Percentiles rank a stretch among this genome's conserved stretches.
Evolutionary conservation across 352 stramenopile genomes (phyloP).

Genomic region (Globisporangium nagaii): DNA sequence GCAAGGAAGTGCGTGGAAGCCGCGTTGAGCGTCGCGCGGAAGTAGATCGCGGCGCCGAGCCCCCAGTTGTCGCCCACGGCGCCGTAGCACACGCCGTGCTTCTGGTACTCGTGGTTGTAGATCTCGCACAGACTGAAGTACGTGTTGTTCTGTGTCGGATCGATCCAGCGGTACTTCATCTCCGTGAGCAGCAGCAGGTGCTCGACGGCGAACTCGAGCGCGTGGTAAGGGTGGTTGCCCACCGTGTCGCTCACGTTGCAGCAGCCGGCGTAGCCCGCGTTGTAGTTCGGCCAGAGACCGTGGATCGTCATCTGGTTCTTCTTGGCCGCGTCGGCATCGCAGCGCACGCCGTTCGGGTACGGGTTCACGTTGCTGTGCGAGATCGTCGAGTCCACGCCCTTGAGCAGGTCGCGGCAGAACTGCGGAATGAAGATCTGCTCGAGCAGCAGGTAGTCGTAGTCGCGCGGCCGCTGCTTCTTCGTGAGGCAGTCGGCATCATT

Average conservation of each 20-base stretch:
- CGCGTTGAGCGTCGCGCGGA: constrained; percentile 49
- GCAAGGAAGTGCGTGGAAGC: constrained; percentile 27
- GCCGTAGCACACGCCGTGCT: constrained; percentile 75
- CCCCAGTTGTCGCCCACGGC: constrained; percentile 44
- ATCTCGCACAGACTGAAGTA: constrained; percentile 71
- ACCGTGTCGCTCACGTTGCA: constrained; percentile 54
- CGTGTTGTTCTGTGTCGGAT: constrained; percentile 41
- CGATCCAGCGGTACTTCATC: constrained; percentile 61
- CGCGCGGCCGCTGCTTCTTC: constrained; percentile 56
- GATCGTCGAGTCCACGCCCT: constrained; percentile 67
- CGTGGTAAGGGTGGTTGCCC: constrained; percentile 52
- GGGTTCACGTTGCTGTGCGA: constrained; percentile 69
- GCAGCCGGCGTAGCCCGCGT: constrained; percentile 60
- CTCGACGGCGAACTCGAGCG: constrained; percentile 31
- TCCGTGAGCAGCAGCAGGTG: constrained; percentile 41
- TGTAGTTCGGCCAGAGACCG: constrained; percentile 71
- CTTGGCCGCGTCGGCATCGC: constrained; percentile 28
- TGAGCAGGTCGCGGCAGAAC: constrained; percentile 72
- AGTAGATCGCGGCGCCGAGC: constrained; percentile 55
- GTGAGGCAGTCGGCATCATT: constrained; percentile 40
- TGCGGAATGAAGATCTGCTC: constrained; percentile 78
- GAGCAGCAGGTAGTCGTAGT: constrained; percentile 75
- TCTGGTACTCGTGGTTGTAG: constrained; percentile 84
- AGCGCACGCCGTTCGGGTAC: constrained; percentile 47
- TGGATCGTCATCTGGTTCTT: constrained; percentile 69